Conservation (phyloP, 768 basidiomycete genomes). For the Boletus fagicola region DNA sequence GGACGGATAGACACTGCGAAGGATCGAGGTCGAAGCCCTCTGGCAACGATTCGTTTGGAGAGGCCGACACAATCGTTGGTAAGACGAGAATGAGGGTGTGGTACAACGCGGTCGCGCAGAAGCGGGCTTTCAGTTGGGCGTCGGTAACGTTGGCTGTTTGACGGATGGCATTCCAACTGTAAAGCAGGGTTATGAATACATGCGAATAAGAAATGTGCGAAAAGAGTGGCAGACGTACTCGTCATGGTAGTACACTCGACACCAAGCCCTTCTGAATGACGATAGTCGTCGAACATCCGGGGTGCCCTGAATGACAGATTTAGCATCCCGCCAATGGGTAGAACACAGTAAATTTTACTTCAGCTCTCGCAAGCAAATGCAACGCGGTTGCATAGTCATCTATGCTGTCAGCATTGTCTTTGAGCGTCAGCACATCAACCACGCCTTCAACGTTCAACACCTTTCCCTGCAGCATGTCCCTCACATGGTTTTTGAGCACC, state of each 20-base stretch:
- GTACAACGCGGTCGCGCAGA: conserved; percentile 74
- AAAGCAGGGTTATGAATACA: background rate
- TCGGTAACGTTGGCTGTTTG: conserved; percentile 77
- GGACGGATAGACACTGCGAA: conserved; percentile 55
- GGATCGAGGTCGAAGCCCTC: conserved; percentile 56
- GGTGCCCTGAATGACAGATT: conserved; percentile 46
- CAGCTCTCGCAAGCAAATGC: conserved; percentile 57
- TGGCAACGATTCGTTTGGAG: conserved; percentile 36
- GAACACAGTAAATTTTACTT: conserved; percentile 37
- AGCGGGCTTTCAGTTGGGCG: conserved; percentile 67
- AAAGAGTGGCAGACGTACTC: conserved; percentile 55
- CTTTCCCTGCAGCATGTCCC: conserved; percentile 69
- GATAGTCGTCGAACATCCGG: conserved; percentile 69
- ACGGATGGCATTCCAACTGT: conserved; percentile 75
- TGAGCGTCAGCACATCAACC: conserved; percentile 81
- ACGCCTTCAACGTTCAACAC: conserved; percentile 75
- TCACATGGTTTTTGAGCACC: conserved; percentile 70
- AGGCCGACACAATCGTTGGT: conserved; percentile 26
- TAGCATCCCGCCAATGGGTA: background rate
- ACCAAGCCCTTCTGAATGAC: conserved; percentile 78
- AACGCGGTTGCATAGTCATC: conserved; percentile 71
- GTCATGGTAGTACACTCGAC: conserved; percentile 84
- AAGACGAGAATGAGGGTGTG: conserved; percentile 54
- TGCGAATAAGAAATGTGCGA: background rate
- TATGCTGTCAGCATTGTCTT: conserved; percentile 62